A percentile compares a stretch with the other conserved stretches of the same genome.
These are phyloP conservation scores for Pleurotus ostreatus DNA, from an alignment of 768 basidiomycete genomes.

Conservation along the genomic window DNA sequence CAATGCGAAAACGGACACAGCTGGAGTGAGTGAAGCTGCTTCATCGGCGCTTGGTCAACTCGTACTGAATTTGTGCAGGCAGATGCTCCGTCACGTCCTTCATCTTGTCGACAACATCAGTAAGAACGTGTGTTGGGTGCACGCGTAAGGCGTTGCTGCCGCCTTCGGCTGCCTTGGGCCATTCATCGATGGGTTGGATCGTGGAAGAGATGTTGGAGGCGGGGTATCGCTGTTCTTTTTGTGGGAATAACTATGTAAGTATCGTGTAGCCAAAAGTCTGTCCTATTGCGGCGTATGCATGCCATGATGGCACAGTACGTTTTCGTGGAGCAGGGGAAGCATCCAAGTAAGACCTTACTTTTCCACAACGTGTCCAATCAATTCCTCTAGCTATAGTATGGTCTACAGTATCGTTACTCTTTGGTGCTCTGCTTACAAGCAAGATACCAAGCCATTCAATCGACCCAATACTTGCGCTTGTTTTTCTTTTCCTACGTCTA, in stretches of 20 bases:
- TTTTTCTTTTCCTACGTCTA: constrained; percentile 3
- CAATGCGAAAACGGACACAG: constrained; percentile 68
- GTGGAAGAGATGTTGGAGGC: constrained; percentile 63
- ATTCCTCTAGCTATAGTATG: too few species aligned
- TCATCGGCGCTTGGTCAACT: constrained; percentile 11
- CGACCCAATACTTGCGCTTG: constrained; percentile 1
- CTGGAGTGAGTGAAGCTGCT: constrained; percentile 55
- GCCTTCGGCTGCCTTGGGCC: constrained; percentile 30
- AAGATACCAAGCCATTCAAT: not conserved
- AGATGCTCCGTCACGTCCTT: constrained; percentile 82
- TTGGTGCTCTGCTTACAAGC: not conserved
- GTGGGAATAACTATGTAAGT: constrained; percentile 60
- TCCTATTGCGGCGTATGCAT: not conserved
- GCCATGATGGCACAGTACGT: too few species aligned
- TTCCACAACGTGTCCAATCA: too few species aligned
- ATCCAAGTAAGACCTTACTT: too few species aligned
- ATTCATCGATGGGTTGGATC: constrained; percentile 51
- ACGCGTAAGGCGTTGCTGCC: constrained; percentile 76
- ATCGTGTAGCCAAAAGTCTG: constrained; percentile 30
- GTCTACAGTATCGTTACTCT: too few species aligned
- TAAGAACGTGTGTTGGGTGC: constrained; percentile 80
- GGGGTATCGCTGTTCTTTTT: constrained; percentile 66
- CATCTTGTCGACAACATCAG: constrained; percentile 71
- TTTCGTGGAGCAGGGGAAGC: too few species aligned
- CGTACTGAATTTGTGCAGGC: constrained; percentile 33